Evolutionary conservation across 768 basidiomycete genomes (phyloP).

Genomic region (Leucocoprinus leucothites): DNA sequence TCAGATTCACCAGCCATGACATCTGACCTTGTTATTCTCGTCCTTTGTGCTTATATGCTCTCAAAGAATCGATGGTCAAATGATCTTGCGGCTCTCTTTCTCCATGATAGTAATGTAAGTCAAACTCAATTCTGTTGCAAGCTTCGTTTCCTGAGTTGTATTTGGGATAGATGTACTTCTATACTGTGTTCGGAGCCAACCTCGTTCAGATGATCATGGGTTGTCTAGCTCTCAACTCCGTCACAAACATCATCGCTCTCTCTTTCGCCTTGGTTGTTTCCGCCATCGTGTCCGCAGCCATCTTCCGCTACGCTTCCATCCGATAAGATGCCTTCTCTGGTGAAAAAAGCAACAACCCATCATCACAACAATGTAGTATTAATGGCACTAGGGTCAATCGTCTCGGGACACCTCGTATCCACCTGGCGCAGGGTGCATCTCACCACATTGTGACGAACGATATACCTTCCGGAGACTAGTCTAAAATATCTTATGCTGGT

Average conservation of each 20-base stretch:
- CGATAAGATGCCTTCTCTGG: slow-evolving; percentile 27
- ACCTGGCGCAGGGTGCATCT: neutral
- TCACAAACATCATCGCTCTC: slow-evolving; percentile 31
- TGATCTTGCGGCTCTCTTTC: slow-evolving; percentile 25
- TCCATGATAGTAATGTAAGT: slow-evolving; percentile 30
- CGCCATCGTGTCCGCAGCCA: slow-evolving; percentile 31
- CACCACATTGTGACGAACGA: slow-evolving; percentile 12
- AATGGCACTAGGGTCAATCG: neutral
- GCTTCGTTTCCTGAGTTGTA: neutral
- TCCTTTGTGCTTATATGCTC: slow-evolving; percentile 26
- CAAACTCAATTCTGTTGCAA: neutral
- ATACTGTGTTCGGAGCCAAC: slow-evolving; percentile 30
- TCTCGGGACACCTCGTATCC: slow-evolving; percentile 3
- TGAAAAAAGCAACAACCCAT: slow-evolving; percentile 10
- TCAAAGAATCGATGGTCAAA: slow-evolving; percentile 20
- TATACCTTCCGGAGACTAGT: slow-evolving; percentile 20
- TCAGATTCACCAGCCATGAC: slow-evolving; percentile 23
- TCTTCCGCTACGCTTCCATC: slow-evolving; percentile 33
- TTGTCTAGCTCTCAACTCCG: slow-evolving; percentile 27
- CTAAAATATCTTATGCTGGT: slow-evolving; percentile 14
- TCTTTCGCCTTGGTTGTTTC: slow-evolving; percentile 33
- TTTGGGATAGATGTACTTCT: slow-evolving; percentile 22
- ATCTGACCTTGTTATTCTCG: slow-evolving; percentile 28
- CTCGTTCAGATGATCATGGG: slow-evolving; percentile 30
- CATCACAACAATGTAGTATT: neutral